phyloP scores from a whole-genome alignment of 1,139 yeast species.

The Wickerhamomyces sp. region DNA sequence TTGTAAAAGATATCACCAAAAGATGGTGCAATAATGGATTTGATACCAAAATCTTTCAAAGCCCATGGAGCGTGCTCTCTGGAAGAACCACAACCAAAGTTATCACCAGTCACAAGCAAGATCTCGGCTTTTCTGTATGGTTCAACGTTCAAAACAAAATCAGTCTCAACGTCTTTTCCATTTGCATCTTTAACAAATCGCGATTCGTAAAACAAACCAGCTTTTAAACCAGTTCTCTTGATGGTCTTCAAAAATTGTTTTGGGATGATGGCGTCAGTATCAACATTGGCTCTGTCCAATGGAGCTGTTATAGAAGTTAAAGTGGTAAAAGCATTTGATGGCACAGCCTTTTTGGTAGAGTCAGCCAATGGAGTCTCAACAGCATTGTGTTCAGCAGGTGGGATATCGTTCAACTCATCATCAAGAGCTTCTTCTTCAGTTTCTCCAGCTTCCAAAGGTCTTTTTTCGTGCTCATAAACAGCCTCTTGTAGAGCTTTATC shows the following conservation, averaged over 20 bases:
- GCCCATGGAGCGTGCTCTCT: slow-evolving; percentile 99
- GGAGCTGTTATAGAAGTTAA: slow-evolving; percentile 91
- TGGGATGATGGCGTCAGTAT: slow-evolving; percentile 97
- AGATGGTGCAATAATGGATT: slow-evolving; percentile 93
- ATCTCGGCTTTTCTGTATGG: slow-evolving; percentile 80
- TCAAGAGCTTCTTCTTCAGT: slow-evolving; percentile 30
- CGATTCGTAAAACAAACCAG: slow-evolving; percentile 87
- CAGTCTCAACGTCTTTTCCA: slow-evolving; percentile 79
- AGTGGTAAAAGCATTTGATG: slow-evolving; percentile 71
- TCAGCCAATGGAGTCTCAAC: slow-evolving; percentile 31
- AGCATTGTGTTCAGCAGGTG: slow-evolving; percentile 35
- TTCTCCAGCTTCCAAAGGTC: slow-evolving; percentile 39
- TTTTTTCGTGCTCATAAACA: slow-evolving; percentile 65
- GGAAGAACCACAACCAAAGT: slow-evolving; percentile 98
- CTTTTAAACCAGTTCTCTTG: slow-evolving; percentile 88
- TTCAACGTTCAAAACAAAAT: slow-evolving; percentile 78
- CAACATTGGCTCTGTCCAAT: slow-evolving; percentile 88
- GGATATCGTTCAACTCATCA: slow-evolving; percentile 56
- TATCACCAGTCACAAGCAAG: slow-evolving; percentile 89
- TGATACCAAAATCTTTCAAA: slow-evolving; percentile 91
- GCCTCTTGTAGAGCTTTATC: slow-evolving; percentile 62
- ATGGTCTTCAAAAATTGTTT: slow-evolving; percentile 96
- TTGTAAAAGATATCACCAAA: slow-evolving; percentile 97
- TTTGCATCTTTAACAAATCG: slow-evolving; percentile 65
- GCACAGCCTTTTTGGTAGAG: slow-evolving; percentile 32